Evolutionary conservation across 805 yeast species (phyloP).

Genomic region (Wickerhamiella dianesei): DNA sequence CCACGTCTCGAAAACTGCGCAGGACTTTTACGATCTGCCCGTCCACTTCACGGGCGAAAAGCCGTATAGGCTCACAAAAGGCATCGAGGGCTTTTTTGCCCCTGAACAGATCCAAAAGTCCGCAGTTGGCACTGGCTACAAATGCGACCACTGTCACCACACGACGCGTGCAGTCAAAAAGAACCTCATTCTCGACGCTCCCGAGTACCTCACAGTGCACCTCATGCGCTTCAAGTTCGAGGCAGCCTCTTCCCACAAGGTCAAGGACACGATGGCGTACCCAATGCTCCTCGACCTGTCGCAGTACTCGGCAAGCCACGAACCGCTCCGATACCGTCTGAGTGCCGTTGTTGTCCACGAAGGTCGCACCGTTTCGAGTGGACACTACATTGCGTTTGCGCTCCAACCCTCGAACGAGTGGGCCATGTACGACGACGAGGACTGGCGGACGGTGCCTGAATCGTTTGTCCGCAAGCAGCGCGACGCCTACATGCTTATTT

Average conservation of each 20-base stretch:
- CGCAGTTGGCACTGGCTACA: slow-evolving; percentile 36
- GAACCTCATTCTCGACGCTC: slow-evolving; percentile 62
- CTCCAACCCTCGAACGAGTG: slow-evolving; percentile 85
- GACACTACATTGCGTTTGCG: slow-evolving; percentile 86
- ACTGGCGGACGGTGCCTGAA: slow-evolving; percentile 59
- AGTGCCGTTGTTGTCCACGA: slow-evolving; percentile 83
- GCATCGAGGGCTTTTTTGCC: slow-evolving; percentile 69
- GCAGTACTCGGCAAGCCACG: slow-evolving; percentile 30
- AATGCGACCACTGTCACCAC: slow-evolving; percentile 73
- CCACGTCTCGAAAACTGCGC: slow-evolving; percentile 73
- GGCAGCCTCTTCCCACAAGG: slow-evolving; percentile 49
- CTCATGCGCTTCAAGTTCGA: slow-evolving; percentile 78
- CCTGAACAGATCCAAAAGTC: slow-evolving; percentile 53
- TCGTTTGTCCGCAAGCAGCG: slow-evolving; percentile 67
- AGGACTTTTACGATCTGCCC: slow-evolving; percentile 86
- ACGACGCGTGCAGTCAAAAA: slow-evolving; percentile 67
- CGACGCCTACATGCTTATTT: slow-evolving; percentile 79
- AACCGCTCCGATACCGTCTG: slow-evolving; percentile 53
- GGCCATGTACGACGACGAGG: slow-evolving; percentile 92
- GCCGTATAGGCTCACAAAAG: slow-evolving; percentile 52
- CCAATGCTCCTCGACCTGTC: slow-evolving; percentile 65
- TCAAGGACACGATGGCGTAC: slow-evolving; percentile 74
- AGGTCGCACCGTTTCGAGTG: slow-evolving; percentile 82
- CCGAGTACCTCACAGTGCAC: slow-evolving; percentile 78
- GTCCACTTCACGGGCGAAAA: slow-evolving; percentile 43